Conservation (phyloP, 495 filamentous ascomycete genomes). For the Penicillium chermesinum region DNA sequence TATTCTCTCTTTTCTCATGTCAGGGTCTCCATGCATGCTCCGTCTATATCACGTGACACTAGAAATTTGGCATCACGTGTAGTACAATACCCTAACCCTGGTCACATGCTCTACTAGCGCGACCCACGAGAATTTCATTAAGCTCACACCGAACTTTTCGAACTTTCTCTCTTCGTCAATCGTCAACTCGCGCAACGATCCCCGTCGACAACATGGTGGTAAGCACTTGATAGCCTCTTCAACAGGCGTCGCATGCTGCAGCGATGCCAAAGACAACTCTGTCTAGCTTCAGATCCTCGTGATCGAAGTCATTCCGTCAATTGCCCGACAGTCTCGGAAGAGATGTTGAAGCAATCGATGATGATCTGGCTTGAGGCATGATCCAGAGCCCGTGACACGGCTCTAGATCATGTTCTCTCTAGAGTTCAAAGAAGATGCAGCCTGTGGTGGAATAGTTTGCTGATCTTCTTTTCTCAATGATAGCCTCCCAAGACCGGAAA, state of each 20-base stretch:
- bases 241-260: slow-evolving; percentile 32
- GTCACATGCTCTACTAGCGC: slow-evolving; percentile 33
- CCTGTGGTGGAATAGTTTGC: slow-evolving; percentile 71
- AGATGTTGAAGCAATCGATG: slow-evolving; percentile 48
- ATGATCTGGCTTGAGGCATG: slow-evolving; percentile 81
- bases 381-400: slow-evolving; percentile 54
- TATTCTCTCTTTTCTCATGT: too few species aligned
- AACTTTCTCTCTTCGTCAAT: slow-evolving; percentile 34
- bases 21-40: too few species aligned
- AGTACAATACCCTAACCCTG: slow-evolving; percentile 17
- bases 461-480: slow-evolving; percentile 99
- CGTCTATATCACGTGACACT: slow-evolving; percentile 21
- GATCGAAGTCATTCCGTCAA: slow-evolving; percentile 42
- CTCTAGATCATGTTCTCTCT: slow-evolving; percentile 62
- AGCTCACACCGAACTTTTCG: slow-evolving; percentile 18
- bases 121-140: slow-evolving; percentile 33
- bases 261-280: slow-evolving; percentile 33
- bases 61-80: neutral
- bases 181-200: slow-evolving; percentile 42
- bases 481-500: slow-evolving; percentile 96
- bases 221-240: slow-evolving; percentile 37
- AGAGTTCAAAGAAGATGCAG: slow-evolving; percentile 85
- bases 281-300: slow-evolving; percentile 30
- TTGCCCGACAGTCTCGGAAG: slow-evolving; percentile 28
- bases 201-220: slow-evolving; percentile 51